Evolutionary conservation across 2,329 filamentous ascomycete species (phyloP).

Genomic region (Pseudogymnoascus sp.): DNA sequence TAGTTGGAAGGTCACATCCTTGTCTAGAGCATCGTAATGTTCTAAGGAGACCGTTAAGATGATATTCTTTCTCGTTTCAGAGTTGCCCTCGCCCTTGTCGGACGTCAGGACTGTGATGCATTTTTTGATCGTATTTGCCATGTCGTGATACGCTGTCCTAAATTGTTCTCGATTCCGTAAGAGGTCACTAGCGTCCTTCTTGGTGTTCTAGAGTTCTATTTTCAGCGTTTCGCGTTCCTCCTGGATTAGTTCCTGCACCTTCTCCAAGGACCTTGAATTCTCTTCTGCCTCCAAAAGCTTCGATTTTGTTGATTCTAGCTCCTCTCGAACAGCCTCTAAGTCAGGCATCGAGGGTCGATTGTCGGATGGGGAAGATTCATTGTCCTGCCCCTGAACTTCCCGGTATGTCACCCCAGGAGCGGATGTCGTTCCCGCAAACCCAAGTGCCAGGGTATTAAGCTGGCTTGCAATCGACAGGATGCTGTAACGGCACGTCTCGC

Average conservation of each 20-base stretch:
- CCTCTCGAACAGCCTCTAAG: neutral
- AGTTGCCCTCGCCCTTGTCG: neutral
- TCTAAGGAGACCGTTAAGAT: neutral
- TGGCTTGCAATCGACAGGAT: neutral
- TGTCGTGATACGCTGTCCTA: neutral
- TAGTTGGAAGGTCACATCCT: neutral
- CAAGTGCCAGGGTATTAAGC: neutral
- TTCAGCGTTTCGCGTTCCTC: neutral
- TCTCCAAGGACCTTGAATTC: neutral
- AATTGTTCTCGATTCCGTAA: neutral
- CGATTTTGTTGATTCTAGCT: neutral
- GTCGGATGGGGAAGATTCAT: neutral
- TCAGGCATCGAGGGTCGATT: neutral
- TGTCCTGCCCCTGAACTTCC: neutral
- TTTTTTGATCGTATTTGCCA: neutral
- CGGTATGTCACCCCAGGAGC: neutral
- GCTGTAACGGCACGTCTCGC: neutral
- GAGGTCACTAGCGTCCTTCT: neutral
- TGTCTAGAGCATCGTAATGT: neutral
- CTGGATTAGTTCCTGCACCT: neutral
- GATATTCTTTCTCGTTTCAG: neutral
- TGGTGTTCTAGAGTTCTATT: neutral
- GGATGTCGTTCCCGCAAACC: neutral
- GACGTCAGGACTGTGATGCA: neutral
- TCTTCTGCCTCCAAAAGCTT: neutral